Evolutionary conservation across 805 yeast genomes (phyloP).

Genomic region (Candida insectalens): DNA sequence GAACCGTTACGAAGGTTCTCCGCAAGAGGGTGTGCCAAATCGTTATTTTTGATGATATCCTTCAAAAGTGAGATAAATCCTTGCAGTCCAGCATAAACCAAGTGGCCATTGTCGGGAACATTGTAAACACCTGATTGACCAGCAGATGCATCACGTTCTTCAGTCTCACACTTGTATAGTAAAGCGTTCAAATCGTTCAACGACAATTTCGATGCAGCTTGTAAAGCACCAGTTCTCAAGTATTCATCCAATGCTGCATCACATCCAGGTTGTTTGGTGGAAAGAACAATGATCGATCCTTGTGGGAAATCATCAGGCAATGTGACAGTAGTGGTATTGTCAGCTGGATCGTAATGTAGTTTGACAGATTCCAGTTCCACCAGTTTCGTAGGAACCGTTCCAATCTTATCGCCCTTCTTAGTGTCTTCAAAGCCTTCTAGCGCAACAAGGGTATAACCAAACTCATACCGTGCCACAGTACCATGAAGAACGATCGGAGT

Average conservation of each 20-base stretch:
- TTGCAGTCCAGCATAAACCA: conserved; percentile 84
- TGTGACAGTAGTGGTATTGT: conserved; percentile 40
- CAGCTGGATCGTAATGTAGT: conserved; percentile 32
- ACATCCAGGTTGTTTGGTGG: conserved; percentile 60
- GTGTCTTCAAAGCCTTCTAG: conserved; percentile 23
- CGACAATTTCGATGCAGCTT: conserved; percentile 52
- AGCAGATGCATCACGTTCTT: conserved; percentile 72
- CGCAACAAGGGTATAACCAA: conserved; percentile 42
- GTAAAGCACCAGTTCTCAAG: conserved; percentile 67
- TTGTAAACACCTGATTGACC: conserved; percentile 67
- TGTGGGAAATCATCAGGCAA: conserved; percentile 66
- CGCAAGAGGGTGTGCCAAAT: conserved; percentile 77
- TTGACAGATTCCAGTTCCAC: conserved; percentile 40
- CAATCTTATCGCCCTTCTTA: conserved; percentile 22
- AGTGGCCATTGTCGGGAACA: conserved; percentile 63
- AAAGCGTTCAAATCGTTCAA: conserved; percentile 67
- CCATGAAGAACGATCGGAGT: conserved; percentile 54
- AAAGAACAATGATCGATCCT: conserved; percentile 82
- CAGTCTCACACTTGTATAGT: conserved; percentile 72
- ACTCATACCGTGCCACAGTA: conserved; percentile 44
- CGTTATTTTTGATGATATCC: conserved; percentile 53
- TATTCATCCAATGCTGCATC: conserved; percentile 55
- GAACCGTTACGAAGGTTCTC: conserved; percentile 71
- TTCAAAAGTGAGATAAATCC: conserved; percentile 79
- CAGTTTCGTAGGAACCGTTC: conserved; percentile 60